phyloP scores from a whole-genome alignment of 805 yeast species.

The Millerozyma miso region DNA sequence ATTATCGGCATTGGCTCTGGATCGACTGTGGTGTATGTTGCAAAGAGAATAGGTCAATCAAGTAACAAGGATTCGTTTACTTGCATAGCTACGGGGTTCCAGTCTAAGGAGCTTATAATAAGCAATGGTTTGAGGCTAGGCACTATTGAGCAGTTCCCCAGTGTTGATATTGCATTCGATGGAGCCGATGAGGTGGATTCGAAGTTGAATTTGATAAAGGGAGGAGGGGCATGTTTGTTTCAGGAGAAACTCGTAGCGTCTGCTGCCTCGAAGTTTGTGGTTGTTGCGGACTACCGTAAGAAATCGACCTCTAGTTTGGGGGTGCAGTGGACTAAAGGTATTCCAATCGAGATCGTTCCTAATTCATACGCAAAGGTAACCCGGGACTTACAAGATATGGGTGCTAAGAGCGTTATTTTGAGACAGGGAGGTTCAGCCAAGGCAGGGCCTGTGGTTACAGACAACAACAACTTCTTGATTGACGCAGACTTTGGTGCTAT shows the following conservation, averaged over 20 bases:
- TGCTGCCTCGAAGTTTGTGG: constrained; percentile 67
- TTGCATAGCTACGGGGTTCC: constrained; percentile 97
- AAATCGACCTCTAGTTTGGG: constrained; percentile 68
- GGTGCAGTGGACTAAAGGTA: constrained; percentile 78
- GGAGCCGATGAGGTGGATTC: constrained; percentile 97
- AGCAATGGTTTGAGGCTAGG: constrained; percentile 78
- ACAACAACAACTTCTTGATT: constrained; percentile 87
- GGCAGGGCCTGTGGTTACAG: constrained; percentile 97
- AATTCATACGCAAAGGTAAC: constrained; percentile 75
- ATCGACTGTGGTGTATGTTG: constrained; percentile 94
- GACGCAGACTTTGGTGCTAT: constrained; percentile 91
- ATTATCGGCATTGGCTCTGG: constrained; percentile 96
- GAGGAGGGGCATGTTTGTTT: constrained; percentile 97
- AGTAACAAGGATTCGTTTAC: constrained; percentile 50
- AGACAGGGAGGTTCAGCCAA: constrained; percentile 88
- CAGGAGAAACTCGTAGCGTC: constrained; percentile 94
- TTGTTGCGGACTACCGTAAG: constrained; percentile 92
- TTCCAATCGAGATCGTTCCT: constrained; percentile 95
- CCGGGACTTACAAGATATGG: constrained; percentile 55
- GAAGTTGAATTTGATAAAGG: constrained; percentile 81
- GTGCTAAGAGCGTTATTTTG: constrained; percentile 59
- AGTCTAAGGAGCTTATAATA: constrained; percentile 79
- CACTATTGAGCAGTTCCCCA: constrained; percentile 76
- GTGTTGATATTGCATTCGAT: constrained; percentile 89
- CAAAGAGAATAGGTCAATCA: constrained; percentile 83